Percentiles rank a stretch among this genome's conserved stretches.
phyloP scores from a whole-genome alignment of 1,284 basidiomycete species.

The Cutaneotrichosporon cavernicola region DNA sequence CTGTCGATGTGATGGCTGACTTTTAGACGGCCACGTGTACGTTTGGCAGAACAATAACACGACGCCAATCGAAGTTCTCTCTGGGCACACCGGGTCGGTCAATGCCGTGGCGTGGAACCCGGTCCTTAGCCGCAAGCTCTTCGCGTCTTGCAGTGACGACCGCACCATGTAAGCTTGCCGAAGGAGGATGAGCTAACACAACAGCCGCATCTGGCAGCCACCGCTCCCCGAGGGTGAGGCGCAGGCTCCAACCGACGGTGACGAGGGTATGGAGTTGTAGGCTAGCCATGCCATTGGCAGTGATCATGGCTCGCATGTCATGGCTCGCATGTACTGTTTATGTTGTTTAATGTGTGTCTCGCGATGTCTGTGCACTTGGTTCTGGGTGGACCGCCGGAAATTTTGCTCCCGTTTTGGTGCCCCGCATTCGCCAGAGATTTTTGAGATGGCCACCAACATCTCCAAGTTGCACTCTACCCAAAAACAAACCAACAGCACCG shows the following conservation, averaged over 20 bases:
- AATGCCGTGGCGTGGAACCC: conserved; percentile 98
- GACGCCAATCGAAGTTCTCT: conserved; percentile 73
- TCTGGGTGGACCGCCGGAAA: not conserved
- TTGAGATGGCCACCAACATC: not conserved
- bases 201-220: conserved; percentile 27
- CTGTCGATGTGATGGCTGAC: not conserved
- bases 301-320: not conserved
- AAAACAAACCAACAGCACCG: conserved; percentile 1
- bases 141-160: conserved; percentile 91
- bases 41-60: conserved; percentile 91
- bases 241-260: not conserved
- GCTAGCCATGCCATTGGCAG: not conserved
- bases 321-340: conserved; percentile 3
- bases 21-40: conserved; percentile 79
- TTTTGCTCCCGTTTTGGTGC: not conserved
- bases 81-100: conserved; percentile 83
- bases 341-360: not conserved
- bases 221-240: conserved; percentile 5
- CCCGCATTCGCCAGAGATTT: not conserved
- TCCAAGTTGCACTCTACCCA: not conserved
- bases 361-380: not conserved
- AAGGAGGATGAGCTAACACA: not conserved
- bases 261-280: conserved; percentile 26
- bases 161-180: conserved; percentile 59
- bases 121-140: conserved; percentile 70